Conservation (phyloP, 129 eudicot genomes). For the Smallanthus sonchifolius region DNA sequence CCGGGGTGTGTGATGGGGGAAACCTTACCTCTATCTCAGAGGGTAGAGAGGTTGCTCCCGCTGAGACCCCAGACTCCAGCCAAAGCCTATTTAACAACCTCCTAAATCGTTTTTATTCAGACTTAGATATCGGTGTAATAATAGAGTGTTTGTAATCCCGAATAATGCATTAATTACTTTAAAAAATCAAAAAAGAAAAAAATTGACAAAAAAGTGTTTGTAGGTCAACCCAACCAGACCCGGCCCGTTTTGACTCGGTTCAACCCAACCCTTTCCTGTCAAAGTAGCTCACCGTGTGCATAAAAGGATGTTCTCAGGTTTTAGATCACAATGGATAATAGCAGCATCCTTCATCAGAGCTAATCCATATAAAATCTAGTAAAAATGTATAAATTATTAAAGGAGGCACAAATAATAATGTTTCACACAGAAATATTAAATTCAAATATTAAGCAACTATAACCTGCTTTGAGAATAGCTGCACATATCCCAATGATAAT, state of each 20-base stretch:
- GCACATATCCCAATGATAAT: constrained; percentile 83
- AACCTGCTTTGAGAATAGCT: constrained; percentile 94
- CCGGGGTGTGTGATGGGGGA: no score
- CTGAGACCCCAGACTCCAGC: neutral
- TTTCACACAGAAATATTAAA: neutral
- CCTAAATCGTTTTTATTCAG: neutral
- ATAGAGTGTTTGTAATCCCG: neutral
- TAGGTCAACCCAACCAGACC: neutral
- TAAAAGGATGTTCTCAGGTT: constrained; percentile 95
- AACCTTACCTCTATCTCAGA: no score
- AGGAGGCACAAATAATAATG: constrained; percentile 12
- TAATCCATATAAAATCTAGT: constrained; percentile 83
- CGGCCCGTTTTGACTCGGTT: neutral
- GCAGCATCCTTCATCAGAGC: constrained; percentile 98
- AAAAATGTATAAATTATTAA: constrained; percentile 14
- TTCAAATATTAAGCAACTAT: constrained; percentile 3
- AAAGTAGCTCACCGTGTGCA: constrained; percentile 64
- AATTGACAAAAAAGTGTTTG: no score
- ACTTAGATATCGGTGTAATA: neutral
- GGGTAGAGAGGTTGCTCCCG: no score
- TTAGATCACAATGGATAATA: constrained; percentile 94
- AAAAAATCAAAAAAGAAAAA: no score
- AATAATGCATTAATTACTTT: neutral
- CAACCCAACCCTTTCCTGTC: neutral
- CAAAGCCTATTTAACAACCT: neutral